A percentile compares a stretch with the other conserved stretches of the same genome.
phyloP scores from a whole-genome alignment of 2,329 filamentous ascomycete genomes.

The Teratosphaeria destructans region DNA sequence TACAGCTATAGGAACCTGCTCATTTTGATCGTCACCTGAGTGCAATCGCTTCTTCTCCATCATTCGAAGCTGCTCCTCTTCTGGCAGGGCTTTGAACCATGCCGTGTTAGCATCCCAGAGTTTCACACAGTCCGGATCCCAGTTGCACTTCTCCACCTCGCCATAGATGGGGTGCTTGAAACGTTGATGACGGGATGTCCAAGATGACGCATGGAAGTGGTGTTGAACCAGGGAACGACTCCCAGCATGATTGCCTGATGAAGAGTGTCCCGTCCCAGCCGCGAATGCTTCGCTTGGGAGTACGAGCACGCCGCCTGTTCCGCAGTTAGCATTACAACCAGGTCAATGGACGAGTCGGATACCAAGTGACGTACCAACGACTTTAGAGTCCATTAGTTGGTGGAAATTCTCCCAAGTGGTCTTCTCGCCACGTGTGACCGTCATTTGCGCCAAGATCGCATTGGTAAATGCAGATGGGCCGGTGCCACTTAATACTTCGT shows the following conservation, averaged over 20 bases:
- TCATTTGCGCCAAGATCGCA: constrained; percentile 57
- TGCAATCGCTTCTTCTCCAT: constrained; percentile 1
- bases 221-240: constrained; percentile 59
- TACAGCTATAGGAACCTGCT: neutral
- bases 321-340: neutral
- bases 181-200: constrained; percentile 56
- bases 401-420: constrained; percentile 58
- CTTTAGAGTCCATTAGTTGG: constrained; percentile 53
- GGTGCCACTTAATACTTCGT: constrained; percentile 61
- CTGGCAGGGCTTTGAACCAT: constrained; percentile 46
- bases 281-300: constrained; percentile 63
- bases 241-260: constrained; percentile 59
- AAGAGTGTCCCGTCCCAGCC: constrained; percentile 61
- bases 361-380: constrained; percentile 36
- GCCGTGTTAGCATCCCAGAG: constrained; percentile 56
- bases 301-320: constrained; percentile 45
- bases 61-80: constrained; percentile 41
- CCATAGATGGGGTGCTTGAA: constrained; percentile 59
- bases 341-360: constrained; percentile 23
- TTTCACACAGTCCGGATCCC: constrained; percentile 52
- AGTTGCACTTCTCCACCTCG: constrained; percentile 61
- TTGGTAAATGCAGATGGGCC: constrained; percentile 60
- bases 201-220: constrained; percentile 64
- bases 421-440: constrained; percentile 31
- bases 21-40: neutral